Evolutionary conservation across 768 basidiomycete genomes (phyloP), one percentile per base, ranked within the genome.

Genomic region (Hericium erinaceus): DNA sequence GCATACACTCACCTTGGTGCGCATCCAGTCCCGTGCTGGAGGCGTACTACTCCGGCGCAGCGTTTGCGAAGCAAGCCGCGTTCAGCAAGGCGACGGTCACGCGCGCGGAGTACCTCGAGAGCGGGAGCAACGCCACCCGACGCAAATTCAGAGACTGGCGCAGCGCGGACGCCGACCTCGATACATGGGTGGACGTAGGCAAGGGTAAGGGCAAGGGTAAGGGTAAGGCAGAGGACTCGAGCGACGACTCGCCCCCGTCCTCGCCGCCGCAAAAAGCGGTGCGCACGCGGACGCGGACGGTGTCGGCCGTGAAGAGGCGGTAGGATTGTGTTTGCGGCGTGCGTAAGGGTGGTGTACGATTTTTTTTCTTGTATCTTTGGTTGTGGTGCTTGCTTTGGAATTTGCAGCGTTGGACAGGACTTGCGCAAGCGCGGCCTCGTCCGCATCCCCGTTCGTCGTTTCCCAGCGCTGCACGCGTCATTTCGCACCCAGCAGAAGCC

Each of bases 41-140:
- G 73, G 79, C 80, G 2, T 87, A 88, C 70, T 70, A 73, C 54
- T 77, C 83, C 56, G 85, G 85, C 0, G 67, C 80, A 55, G 72
- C 77, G 15, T 84, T 90, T 62, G 80, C 82, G 24, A 74, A 70
- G 54, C 73, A 74, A 18, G 72, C 81, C 24, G 74, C 75, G 41
- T 85, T 87, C 62, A 54, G 73, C 0, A 70, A 74, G 37, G 72
- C 74, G 18, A 77, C 81, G 33, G 81, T 92, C 60, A 91, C 91
- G 4, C 75, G 87, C 48, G 82, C 80, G 51, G 93, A 98, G 68
- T 98, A 95, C 71, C 74, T 81, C 52, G 94, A 98, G 72, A 79
- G 79, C 59, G 94, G 94, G 39, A 87, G 83, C 62, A 80, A 75
- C 58, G 86, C 87, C 57, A 82, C 82, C 58, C 80, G 90, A 61